Percentiles rank a stretch among this genome's conserved stretches.
Evolutionary conservation across 495 filamentous ascomycete species (phyloP).

Genomic region (Pseudomonodictys pantanalensis): DNA sequence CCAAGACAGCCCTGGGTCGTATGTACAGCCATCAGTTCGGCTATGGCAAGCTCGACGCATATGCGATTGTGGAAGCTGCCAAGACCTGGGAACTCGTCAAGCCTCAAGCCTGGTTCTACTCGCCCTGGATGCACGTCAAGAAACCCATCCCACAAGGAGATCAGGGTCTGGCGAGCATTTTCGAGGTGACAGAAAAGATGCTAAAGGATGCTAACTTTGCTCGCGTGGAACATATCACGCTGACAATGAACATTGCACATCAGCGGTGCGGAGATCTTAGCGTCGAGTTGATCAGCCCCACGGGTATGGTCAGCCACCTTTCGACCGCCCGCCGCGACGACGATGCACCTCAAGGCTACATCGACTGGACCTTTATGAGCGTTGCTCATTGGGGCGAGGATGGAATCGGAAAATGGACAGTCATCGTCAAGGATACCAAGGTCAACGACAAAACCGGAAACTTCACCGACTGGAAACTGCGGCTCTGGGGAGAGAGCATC

Average conservation of each 20-base stretch:
- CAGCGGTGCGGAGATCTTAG: slow-evolving; percentile 83
- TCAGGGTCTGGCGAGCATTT: slow-evolving; percentile 70
- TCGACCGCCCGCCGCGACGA: slow-evolving; percentile 69
- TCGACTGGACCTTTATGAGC: slow-evolving; percentile 98
- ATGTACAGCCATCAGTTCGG: slow-evolving; percentile 92
- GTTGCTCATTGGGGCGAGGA: slow-evolving; percentile 96
- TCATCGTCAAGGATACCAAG: slow-evolving; percentile 81
- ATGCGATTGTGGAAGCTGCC: slow-evolving; percentile 78
- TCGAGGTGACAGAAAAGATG: slow-evolving; percentile 73
- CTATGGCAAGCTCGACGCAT: slow-evolving; percentile 91
- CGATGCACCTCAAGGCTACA: slow-evolving; percentile 64
- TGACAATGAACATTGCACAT: slow-evolving; percentile 95
- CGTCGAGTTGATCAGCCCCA: slow-evolving; percentile 85
- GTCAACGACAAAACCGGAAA: slow-evolving; percentile 73
- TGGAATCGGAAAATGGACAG: slow-evolving; percentile 82
- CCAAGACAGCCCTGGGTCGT: slow-evolving; percentile 71
- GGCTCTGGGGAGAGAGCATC: slow-evolving; percentile 85
- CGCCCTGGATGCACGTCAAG: slow-evolving; percentile 88
- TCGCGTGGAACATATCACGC: slow-evolving; percentile 86
- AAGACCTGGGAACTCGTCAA: slow-evolving; percentile 85
- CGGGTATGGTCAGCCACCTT: slow-evolving; percentile 78
- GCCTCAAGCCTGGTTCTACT: slow-evolving; percentile 93
- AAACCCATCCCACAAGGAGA: slow-evolving; percentile 83
- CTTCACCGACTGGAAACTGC: slow-evolving; percentile 90
- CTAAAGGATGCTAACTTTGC: slow-evolving; percentile 78